Conservation (phyloP, 768 basidiomycete genomes). For the Gloeostereum incarnatum region DNA sequence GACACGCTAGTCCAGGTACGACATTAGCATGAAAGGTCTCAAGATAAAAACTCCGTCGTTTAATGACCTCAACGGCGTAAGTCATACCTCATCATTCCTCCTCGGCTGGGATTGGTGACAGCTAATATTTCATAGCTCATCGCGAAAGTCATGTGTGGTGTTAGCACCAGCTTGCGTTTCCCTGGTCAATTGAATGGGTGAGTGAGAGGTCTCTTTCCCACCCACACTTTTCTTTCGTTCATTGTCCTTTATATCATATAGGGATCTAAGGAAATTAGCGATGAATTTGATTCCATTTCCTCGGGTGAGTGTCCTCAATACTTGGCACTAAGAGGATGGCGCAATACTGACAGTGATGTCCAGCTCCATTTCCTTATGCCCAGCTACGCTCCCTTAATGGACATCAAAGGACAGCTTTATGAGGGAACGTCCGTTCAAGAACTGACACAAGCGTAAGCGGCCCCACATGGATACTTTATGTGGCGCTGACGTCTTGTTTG, state of each 20-base stretch:
- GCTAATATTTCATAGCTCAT: constrained; percentile 41
- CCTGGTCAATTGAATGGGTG: constrained; percentile 91
- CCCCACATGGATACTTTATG: background rate
- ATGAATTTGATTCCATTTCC: constrained; percentile 97
- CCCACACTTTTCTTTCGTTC: background rate
- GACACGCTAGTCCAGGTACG: constrained; percentile 38
- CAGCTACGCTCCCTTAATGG: constrained; percentile 85
- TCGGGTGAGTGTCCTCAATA: constrained; percentile 42
- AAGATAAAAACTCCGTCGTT: constrained; percentile 60
- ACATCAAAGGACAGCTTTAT: constrained; percentile 54
- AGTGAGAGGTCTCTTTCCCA: constrained; percentile 12
- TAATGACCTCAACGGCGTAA: constrained; percentile 59
- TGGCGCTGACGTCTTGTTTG: constrained; percentile 2
- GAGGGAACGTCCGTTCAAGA: constrained; percentile 55
- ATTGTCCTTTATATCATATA: constrained; percentile 16
- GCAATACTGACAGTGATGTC: constrained; percentile 7
- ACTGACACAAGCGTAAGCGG: constrained; percentile 61
- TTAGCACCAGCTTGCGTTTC: constrained; percentile 87
- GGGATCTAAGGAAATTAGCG: constrained; percentile 81
- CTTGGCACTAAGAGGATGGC: background rate
- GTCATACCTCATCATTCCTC: constrained; percentile 9
- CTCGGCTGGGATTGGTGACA: background rate
- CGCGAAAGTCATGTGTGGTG: constrained; percentile 88
- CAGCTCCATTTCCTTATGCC: constrained; percentile 96
- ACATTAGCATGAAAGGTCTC: constrained; percentile 57